Conservation (phyloP, 2,329 filamentous ascomycete genomes). For the Ascocoryne sarcoides region DNA sequence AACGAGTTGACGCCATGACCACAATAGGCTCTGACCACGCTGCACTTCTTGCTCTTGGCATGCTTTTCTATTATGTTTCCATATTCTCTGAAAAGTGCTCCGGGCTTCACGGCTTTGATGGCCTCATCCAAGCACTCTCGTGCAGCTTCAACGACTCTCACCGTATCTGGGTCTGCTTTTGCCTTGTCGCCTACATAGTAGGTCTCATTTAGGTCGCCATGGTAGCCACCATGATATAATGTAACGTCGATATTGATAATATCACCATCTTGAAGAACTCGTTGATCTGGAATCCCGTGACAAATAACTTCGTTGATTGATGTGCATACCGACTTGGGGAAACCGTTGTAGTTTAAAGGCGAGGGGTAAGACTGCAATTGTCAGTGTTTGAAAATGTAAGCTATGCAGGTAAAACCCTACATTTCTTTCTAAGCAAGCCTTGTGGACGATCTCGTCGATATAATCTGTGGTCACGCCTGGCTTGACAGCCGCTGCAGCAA, state of each 20-base stretch:
- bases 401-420: slow-evolving; percentile 44
- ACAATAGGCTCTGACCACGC: slow-evolving; percentile 91
- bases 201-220: slow-evolving; percentile 95
- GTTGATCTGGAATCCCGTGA: slow-evolving; percentile 93
- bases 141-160: slow-evolving; percentile 83
- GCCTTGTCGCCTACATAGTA: slow-evolving; percentile 95
- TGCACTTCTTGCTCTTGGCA: slow-evolving; percentile 76
- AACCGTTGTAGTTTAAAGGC: slow-evolving; percentile 88
- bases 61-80: slow-evolving; percentile 94
- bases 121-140: slow-evolving; percentile 85
- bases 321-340: slow-evolving; percentile 96
- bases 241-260: slow-evolving; percentile 97
- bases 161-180: slow-evolving; percentile 71
- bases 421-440: slow-evolving; percentile 85
- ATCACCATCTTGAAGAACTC: slow-evolving; percentile 80
- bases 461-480: slow-evolving; percentile 96
- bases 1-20: slow-evolving; percentile 90
- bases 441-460: slow-evolving; percentile 90
- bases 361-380: slow-evolving; percentile 75
- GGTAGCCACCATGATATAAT: slow-evolving; percentile 88
- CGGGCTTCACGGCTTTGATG: slow-evolving; percentile 87
- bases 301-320: slow-evolving; percentile 97
- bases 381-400: slow-evolving; percentile 13
- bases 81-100: slow-evolving; percentile 84
- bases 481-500: slow-evolving; percentile 71